Evolutionary conservation across 495 filamentous ascomycete species (phyloP).

Genomic region (Lophium mytilinum): DNA sequence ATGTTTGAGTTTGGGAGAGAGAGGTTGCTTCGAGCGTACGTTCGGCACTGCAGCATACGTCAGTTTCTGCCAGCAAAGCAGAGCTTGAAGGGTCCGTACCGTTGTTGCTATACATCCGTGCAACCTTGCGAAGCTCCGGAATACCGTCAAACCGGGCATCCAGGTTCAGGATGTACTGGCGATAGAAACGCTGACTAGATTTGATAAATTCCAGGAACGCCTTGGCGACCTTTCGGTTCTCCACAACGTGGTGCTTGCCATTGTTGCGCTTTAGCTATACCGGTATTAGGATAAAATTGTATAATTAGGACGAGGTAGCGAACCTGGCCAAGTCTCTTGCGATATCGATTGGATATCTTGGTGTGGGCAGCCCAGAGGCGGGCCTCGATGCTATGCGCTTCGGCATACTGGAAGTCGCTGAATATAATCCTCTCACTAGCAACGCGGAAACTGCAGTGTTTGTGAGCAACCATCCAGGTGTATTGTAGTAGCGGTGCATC

Average conservation of each 20-base stretch:
- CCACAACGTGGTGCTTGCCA: slow-evolving; percentile 58
- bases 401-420: slow-evolving; percentile 62
- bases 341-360: slow-evolving; percentile 67
- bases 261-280: slow-evolving; percentile 32
- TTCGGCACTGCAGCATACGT: slow-evolving; percentile 1
- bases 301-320: slow-evolving; percentile 16
- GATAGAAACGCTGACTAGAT: slow-evolving; percentile 77
- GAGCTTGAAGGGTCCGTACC: slow-evolving; percentile 3
- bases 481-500: background rate
- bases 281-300: background rate
- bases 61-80: background rate
- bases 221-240: slow-evolving; percentile 70
- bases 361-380: slow-evolving; percentile 73
- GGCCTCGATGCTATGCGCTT: slow-evolving; percentile 52
- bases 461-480: slow-evolving; percentile 6
- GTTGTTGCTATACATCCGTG: slow-evolving; percentile 17
- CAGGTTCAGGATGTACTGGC: slow-evolving; percentile 70
- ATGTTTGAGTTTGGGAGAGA: slow-evolving; percentile 43
- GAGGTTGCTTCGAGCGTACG: slow-evolving; percentile 22
- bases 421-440: slow-evolving; percentile 65
- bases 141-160: slow-evolving; percentile 64
- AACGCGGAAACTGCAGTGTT: slow-evolving; percentile 51
- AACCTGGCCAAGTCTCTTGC: slow-evolving; percentile 51
- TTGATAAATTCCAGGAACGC: slow-evolving; percentile 78
- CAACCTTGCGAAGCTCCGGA: slow-evolving; percentile 47